Conservation (phyloP, 2,329 filamentous ascomycete species). For the Colletotrichum horii region DNA sequence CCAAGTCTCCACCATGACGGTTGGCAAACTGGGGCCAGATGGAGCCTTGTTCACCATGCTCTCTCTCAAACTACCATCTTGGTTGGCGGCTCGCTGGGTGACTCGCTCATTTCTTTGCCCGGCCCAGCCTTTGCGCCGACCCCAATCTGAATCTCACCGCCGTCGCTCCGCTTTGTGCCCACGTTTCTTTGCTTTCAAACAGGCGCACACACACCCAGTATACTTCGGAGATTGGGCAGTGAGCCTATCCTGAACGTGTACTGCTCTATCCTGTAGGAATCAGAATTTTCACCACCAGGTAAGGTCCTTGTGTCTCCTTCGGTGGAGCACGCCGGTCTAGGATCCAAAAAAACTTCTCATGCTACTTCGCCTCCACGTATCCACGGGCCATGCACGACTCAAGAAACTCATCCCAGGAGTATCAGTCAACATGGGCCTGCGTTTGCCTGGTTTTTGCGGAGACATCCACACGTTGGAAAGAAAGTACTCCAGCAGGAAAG, state of each 20-base stretch:
- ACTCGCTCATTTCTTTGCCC: neutral
- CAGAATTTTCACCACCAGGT: constrained; percentile 2
- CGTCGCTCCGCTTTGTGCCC: neutral
- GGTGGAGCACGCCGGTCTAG: constrained; percentile 11
- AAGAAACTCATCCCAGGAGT: constrained; percentile 19
- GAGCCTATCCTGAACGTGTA: neutral
- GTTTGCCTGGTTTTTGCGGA: constrained; percentile 25
- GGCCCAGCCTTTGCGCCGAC: neutral
- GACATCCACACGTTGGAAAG: neutral
- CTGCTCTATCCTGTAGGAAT: neutral
- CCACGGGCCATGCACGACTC: constrained; percentile 21
- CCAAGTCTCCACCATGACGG: constrained; percentile 15
- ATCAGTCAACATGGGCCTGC: constrained; percentile 14
- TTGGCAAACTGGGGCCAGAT: neutral
- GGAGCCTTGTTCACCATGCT: neutral
- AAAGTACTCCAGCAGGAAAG: neutral
- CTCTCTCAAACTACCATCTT: neutral
- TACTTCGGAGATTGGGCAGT: neutral
- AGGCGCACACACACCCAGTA: neutral
- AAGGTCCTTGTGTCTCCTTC: constrained; percentile 6
- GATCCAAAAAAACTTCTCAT: constrained; percentile 21
- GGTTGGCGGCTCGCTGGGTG: neutral
- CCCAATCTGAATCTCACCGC: neutral
- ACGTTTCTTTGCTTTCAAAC: neutral
- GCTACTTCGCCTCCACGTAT: constrained; percentile 22